Evolutionary conservation across 805 yeast genomes (phyloP), one percentile per base, ranked within the genome.

Genomic region (Barnettozyma sucrosica): DNA sequence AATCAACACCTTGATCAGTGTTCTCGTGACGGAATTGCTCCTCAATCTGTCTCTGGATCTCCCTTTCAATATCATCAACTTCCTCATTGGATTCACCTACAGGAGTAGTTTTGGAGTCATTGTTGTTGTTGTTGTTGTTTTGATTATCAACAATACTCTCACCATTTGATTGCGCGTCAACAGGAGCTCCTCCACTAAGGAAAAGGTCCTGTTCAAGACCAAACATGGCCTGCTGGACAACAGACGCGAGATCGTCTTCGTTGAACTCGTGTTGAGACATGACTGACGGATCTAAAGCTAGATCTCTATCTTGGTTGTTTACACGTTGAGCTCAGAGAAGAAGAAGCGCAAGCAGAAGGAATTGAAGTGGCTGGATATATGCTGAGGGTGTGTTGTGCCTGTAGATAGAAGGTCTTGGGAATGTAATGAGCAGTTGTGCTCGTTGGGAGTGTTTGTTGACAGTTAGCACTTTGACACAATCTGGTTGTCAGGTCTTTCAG

Each of bases 211-310:
- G 49, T 9, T 48, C 53, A 7, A 58, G 43, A 8, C 62, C 56
- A 7, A 51, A 51, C 63, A 70, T 68, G 2, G 75, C 75, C 51
- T 62, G 67, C 18, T 69, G 67, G 4, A 69, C 74, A 16, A 66
- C 70, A 19, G 67, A 64, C 19, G 66, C 72, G 24, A 70, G 50
- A 50, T 67, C 71, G 25, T 56, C 64, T 36, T 65, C 71, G 9
- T 51, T 47, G 38, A 50, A 47, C 28, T 44, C 44, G 18, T 46
- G 38, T 37, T 45, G 41, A 10, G 44, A 16, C 49, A 51, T 48
- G 25, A 32, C 30, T 28, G 34, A n/a, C 36, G 11, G 23, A 21
- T 37, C 20, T 39, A 26, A 33, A 21, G 37, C 18, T 19, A 34
- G 21, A 19, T 34, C 37, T 19, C 7, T 11, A 16, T 41, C n/a